Conservation (phyloP, 345 rosid species). For the Bruguiera gymnorhiza region DNA sequence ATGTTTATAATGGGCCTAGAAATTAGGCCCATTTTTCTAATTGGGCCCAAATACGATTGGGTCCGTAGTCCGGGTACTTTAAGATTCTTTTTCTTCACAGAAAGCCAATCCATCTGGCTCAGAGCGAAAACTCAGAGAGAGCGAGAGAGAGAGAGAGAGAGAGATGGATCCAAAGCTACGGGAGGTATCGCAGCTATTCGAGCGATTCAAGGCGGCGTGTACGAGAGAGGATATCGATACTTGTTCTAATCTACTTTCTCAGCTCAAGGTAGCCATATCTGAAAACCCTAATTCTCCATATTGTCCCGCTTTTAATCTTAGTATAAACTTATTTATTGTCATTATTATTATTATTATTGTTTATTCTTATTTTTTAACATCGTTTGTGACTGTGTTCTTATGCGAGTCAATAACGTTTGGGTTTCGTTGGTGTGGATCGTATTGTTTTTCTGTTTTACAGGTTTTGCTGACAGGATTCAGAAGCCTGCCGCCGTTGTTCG, state of each 20-base stretch:
- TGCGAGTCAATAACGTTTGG: no score
- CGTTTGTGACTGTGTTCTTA: background rate
- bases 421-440: no score
- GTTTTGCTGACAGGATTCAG: slow-evolving; percentile 70
- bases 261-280: slow-evolving; percentile 64
- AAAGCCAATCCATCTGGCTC: slow-evolving; percentile 28
- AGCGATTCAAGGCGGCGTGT: slow-evolving; percentile 79
- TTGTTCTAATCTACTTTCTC: slow-evolving; percentile 54
- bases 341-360: background rate
- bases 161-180: slow-evolving; percentile 84
- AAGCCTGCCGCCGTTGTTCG: slow-evolving; percentile 89
- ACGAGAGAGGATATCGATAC: slow-evolving; percentile 61
- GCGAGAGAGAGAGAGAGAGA: slow-evolving; percentile 3
- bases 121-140: background rate
- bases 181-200: slow-evolving; percentile 80
- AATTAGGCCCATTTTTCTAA: no score
- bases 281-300: slow-evolving; percentile 30
- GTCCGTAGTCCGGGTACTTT: background rate
- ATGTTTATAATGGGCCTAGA: no score
- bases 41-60: background rate
- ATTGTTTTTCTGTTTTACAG: slow-evolving; percentile 35
- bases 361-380: no score
- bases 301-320: background rate
- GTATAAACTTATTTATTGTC: background rate
- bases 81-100: slow-evolving; percentile 31